Base-by-base conservation (phyloP, 257 asterid species). In the Solanum virginianum region DNA sequence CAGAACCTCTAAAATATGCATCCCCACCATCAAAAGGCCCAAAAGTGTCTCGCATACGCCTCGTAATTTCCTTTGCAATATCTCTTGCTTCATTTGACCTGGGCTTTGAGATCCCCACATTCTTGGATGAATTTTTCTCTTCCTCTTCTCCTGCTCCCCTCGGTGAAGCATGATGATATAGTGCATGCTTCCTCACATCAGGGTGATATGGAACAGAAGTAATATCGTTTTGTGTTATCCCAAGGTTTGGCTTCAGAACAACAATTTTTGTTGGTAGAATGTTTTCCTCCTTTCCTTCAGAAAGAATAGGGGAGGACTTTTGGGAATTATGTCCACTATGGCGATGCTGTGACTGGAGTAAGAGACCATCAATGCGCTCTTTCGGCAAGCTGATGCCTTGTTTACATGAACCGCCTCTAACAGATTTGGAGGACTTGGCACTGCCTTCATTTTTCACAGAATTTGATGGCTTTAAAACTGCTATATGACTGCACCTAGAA, bases 231-330 rank as follows among this genome's bases (percentile, higher is more conserved):
- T 84, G 89, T 84, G 85, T 84, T 84, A 91, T 91, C 80, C 89
- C 90, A 66, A 90, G 88, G 91, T 93, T 91, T 74, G 99, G 98
- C 88, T 96, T 96, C 92, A 94, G 88, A 89, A 94, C 92, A 57
- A 93, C 93, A 80, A 96, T 94, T 91, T 92, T 92, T 1, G 98
- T 96, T 17, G 99, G 97, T 81, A 90, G 89, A 65, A 51, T 85
- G 54, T 65, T 88, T 71, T 88, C 94, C 36, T 80, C 77, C 51
- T 81, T 89, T 84, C 85, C 91, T 75, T 91, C 89, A 54, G 87
- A 80, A 80, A 63, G 94, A 89, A 43, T 74, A 80, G 84, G 87
- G 32, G 92, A 84, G 18, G 92, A 85, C 85, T 84, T 89, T 85
- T 82, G 89, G 85, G 91, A 85, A 87, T 62, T 63, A 32, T 68